Base-by-base conservation (phyloP, 345 rosid genomes). In the Euphorbia peplus region DNA sequence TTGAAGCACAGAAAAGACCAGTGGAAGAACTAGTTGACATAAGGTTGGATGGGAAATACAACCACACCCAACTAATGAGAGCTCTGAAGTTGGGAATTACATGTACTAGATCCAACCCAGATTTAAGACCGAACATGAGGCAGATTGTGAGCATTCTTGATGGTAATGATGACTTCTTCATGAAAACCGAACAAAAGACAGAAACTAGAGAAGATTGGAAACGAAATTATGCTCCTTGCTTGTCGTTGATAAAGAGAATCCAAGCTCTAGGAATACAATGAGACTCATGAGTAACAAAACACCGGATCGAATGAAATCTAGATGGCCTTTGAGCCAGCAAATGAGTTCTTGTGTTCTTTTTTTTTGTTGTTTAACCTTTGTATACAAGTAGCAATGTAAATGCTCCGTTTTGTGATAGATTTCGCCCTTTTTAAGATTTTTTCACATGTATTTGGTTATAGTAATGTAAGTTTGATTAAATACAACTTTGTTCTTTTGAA, bases 231-330 rank as follows among this genome's bases (percentile, higher is more conserved):
- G 81, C 79, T 25, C 63, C 74, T 67, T 83, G 90, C 61, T 74
- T 91, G 76, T 83, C 85, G 64, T 48, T 95, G 89, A 79, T 90
- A 35, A 84, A 74, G 74, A 78, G 90, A 75, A 83, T 95, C 73
- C 96, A 91, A 63, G 90, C 93, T 60, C 81, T 91, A 37, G 99
- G 99, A 75, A 87, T 95, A 63, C 95, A 90, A 32, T 95, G 71
- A 88, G 64, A 22, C 66, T 41, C 35, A 24, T 42, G 56, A 15
- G 64, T 32, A 70, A 41, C 50, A 37, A 53, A 63, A 10, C 16
- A 16, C 63, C 28, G 50, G 18, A 52, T n/a, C 54, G 61, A 67
- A 63, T 41, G 54, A 47, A 68, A 24, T 11, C 41, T 8, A n/a
- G 10, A n/a, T 60, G 28, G 68, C 44, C 64, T 68, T 29, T 69